phyloP scores from a whole-genome alignment of 768 basidiomycete species.

The Amanita molliuscula region DNA sequence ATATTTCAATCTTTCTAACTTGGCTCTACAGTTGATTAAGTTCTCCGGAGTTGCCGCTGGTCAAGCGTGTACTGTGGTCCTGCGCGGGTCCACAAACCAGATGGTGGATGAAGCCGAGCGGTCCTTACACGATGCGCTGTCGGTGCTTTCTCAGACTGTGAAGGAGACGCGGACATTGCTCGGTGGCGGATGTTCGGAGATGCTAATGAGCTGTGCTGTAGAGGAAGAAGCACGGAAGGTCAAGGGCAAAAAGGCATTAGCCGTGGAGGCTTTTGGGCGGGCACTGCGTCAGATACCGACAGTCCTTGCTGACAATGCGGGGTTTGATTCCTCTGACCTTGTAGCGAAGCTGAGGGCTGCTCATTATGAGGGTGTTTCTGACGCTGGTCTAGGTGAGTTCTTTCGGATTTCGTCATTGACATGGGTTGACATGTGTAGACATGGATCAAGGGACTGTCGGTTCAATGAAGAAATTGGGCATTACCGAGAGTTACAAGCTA shows the following conservation, averaged over 20 bases:
- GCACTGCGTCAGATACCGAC: slow-evolving; percentile 93
- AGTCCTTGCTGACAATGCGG: slow-evolving; percentile 95
- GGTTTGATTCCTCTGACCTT: slow-evolving; percentile 94
- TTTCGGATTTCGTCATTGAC: neutral
- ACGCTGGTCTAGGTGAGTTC: slow-evolving; percentile 77
- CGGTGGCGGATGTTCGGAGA: slow-evolving; percentile 96
- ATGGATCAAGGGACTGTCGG: slow-evolving; percentile 82
- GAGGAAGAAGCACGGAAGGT: slow-evolving; percentile 80
- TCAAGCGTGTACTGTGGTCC: slow-evolving; percentile 94
- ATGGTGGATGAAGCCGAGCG: slow-evolving; percentile 99
- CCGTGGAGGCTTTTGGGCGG: slow-evolving; percentile 82
- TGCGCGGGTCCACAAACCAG: slow-evolving; percentile 94
- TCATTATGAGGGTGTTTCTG: slow-evolving; percentile 80
- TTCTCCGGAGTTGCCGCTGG: slow-evolving; percentile 99
- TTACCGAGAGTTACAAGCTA: slow-evolving; percentile 96
- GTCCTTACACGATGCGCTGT: slow-evolving; percentile 94
- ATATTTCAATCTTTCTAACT: neutral
- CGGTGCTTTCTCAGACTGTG: slow-evolving; percentile 94
- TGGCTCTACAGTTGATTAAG: slow-evolving; percentile 75
- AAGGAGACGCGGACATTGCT: slow-evolving; percentile 93
- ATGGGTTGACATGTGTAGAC: slow-evolving; percentile 34
- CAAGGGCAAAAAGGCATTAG: slow-evolving; percentile 92
- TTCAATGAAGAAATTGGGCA: slow-evolving; percentile 79
- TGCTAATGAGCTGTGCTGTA: slow-evolving; percentile 93
- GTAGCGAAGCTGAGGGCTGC: slow-evolving; percentile 85